Conservation (phyloP, 1,139 yeast species). For the Eremothecium coryli region DNA sequence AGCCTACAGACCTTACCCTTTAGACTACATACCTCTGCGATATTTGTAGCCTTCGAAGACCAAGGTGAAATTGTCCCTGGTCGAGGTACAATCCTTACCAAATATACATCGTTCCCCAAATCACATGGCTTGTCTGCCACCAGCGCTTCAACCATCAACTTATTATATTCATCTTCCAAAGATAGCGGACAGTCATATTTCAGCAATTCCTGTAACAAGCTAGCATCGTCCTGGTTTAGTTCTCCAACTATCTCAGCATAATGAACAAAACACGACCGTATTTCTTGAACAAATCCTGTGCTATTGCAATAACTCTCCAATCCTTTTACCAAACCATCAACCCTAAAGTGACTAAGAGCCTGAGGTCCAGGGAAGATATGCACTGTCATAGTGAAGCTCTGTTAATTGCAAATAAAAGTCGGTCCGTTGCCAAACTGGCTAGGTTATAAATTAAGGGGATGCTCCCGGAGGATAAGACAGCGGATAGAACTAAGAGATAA, state of each 20-base stretch:
- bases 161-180: slow-evolving; percentile 39
- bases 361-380: slow-evolving; percentile 79
- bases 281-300: slow-evolving; percentile 48
- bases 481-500: too few relatives aligned
- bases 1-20: slow-evolving; percentile 62
- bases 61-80: slow-evolving; percentile 97
- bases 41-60: slow-evolving; percentile 98
- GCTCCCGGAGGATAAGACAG: too few relatives aligned
- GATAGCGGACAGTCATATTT: slow-evolving; percentile 69
- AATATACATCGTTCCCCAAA: slow-evolving; percentile 44
- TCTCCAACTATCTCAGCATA: slow-evolving; percentile 51
- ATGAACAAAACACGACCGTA: slow-evolving; percentile 72
- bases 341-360: slow-evolving; percentile 83
- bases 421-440: too few relatives aligned
- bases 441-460: too few relatives aligned
- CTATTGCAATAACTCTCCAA: slow-evolving; percentile 53
- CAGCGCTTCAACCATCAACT: slow-evolving; percentile 40
- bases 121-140: slow-evolving; percentile 20
- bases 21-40: slow-evolving; percentile 81
- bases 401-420: background rate
- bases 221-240: slow-evolving; percentile 33
- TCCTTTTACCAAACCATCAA: slow-evolving; percentile 60
- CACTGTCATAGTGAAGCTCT: slow-evolving; percentile 34
- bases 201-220: slow-evolving; percentile 54
- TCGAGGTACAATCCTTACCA: slow-evolving; percentile 79